Base-by-base conservation (phyloP, 257 asterid genomes). In the Solanum neorickii region DNA sequence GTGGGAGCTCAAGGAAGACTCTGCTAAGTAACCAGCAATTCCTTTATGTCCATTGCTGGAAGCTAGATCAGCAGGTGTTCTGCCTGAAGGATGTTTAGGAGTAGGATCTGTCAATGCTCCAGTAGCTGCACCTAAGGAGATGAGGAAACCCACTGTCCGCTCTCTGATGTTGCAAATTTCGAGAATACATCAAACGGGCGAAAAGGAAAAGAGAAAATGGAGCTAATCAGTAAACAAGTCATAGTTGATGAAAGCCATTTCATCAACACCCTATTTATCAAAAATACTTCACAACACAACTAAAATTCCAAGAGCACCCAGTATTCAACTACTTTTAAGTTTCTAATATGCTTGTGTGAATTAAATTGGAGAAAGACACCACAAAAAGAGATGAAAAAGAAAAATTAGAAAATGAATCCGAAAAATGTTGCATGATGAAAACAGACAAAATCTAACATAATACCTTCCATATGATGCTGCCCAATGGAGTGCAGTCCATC, bases 401-500 rank as follows among this genome's bases (percentile, higher is more conserved):
- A 11, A 11, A 29, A 49, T 31, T 82, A 47, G 31, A 82, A 49
- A 82, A 10, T 49, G 85, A 47, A 82, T 65, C 60, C 6, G 68
- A 37, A 86, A 72, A 76, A 35, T 56, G 18, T 33, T 29, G 66
- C 41, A 21, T 35, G 41, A 76, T 16, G n/a, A 52, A 37, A 21
- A 41, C 8, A 3, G 20, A 27, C 39, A 86, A 33, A 29, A 47
- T 21, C 69, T 83, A 29, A 35, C 85, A 44, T 41, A 86, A 31
- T 90, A 96, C 99, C 99, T 94, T 91, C 99, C 99, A 91, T 89
- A 94, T 83, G 86, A 90, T 66, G 99, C 99, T 44, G 99, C 99
- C 99, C 99, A 96, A 89, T 96, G 99, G 88, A 96, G 98, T 1
- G 98, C 98, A 59, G 96, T 96, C 98, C 99, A 94, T 87, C 99